These are phyloP conservation scores for Ascochyta viciae-villosae DNA, from an alignment of 2,329 filamentous ascomycete species.

Conservation along the genomic window DNA sequence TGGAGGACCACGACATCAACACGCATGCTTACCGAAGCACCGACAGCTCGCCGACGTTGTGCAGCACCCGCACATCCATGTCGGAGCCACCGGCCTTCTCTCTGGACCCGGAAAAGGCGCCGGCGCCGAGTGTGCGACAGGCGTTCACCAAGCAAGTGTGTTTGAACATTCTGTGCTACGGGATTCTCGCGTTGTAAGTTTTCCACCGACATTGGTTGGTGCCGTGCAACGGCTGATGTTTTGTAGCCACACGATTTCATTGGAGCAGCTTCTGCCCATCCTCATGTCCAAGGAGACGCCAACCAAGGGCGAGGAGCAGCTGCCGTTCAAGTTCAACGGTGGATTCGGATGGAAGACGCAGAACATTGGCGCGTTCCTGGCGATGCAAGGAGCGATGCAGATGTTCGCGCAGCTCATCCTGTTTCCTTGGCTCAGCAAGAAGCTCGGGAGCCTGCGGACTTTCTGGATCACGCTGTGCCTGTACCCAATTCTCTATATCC, in stretches of 20 bases:
- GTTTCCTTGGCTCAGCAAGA: constrained; percentile 78
- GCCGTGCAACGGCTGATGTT: constrained; percentile 29
- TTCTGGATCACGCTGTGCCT: constrained; percentile 82
- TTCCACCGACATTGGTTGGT: constrained; percentile 8
- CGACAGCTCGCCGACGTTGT: constrained; percentile 61
- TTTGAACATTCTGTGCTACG: constrained; percentile 87
- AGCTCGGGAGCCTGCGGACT: constrained; percentile 78
- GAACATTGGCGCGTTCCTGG: constrained; percentile 85
- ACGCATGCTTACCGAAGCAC: constrained; percentile 68
- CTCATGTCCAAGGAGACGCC: constrained; percentile 77
- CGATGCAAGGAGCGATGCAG: constrained; percentile 87
- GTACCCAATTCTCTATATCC: constrained; percentile 87
- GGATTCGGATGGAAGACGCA: constrained; percentile 86
- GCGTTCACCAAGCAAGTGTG: constrained; percentile 86
- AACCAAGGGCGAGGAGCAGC: constrained; percentile 54
- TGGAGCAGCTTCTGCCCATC: constrained; percentile 91
- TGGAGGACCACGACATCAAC: constrained; percentile 56
- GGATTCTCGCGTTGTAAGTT: constrained; percentile 87
- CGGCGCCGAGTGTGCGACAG: constrained; percentile 51
- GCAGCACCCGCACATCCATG: constrained; percentile 42
- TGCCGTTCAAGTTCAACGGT: constrained; percentile 89
- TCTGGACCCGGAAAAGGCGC: constrained; percentile 37
- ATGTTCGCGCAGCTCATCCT: constrained; percentile 85
- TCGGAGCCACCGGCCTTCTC: constrained; percentile 45
- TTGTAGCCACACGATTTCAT: constrained; percentile 89